Conservation (phyloP, 148 eudicot genomes). For the Fagopyrum tataricum region DNA sequence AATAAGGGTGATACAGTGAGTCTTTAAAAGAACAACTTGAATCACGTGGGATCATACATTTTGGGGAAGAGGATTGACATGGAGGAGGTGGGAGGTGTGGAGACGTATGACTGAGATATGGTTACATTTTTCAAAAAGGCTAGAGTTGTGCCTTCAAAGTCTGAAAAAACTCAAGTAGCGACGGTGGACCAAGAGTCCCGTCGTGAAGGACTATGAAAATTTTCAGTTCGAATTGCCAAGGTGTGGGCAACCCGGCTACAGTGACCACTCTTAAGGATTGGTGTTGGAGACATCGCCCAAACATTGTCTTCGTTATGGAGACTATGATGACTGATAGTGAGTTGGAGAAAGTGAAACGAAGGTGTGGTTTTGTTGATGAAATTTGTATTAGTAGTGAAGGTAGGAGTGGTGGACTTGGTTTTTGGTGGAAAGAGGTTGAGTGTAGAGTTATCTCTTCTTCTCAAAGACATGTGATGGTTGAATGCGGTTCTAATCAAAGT, state of each 20-base stretch:
- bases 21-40: no score
- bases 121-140: no score
- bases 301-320: neutral
- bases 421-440: neutral
- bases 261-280: neutral
- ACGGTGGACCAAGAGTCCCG: no score
- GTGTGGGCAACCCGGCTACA: neutral
- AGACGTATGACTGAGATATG: no score
- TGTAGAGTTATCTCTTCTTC: neutral
- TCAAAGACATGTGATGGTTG: neutral
- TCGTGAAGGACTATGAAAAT: no score
- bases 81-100: no score
- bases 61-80: no score
- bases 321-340: neutral
- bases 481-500: neutral
- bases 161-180: no score
- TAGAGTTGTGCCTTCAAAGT: no score
- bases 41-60: no score
- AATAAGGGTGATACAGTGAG: no score
- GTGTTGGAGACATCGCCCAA: neutral
- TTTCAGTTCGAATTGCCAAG: neutral
- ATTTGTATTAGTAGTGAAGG: neutral
- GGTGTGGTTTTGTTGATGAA: neutral
- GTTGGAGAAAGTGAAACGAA: neutral
- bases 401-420: neutral